These are phyloP conservation scores for Pseudonitzschia delicatissima DNA, from an alignment of 108 stramenopile species.

Conservation along the genomic window DNA sequence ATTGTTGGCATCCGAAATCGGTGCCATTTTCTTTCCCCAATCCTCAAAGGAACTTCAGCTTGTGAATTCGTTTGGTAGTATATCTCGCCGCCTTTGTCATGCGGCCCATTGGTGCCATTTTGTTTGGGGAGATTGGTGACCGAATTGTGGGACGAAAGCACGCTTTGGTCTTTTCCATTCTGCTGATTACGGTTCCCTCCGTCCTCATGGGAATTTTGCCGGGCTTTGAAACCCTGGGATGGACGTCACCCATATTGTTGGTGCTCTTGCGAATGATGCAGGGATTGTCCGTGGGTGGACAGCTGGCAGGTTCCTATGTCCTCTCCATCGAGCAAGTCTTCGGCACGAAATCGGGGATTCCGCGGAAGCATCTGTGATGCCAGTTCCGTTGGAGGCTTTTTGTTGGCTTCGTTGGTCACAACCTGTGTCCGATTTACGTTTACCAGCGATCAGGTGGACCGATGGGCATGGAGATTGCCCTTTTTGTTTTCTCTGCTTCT, in stretches of 20 bases:
- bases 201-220: constrained; percentile 86
- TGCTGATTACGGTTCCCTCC: constrained; percentile 72
- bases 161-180: constrained; percentile 63
- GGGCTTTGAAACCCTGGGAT: constrained; percentile 65
- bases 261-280: constrained; percentile 77
- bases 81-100: constrained; percentile 87
- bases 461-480: constrained; percentile 79
- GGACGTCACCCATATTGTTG: constrained; percentile 53
- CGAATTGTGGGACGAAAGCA: constrained; percentile 64
- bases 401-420: constrained; percentile 58
- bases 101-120: constrained; percentile 59
- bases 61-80: constrained; percentile 77
- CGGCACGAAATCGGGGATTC: constrained; percentile 49
- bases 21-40: constrained; percentile 70
- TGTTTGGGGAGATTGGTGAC: constrained; percentile 71
- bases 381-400: constrained; percentile 68
- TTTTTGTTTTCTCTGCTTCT: constrained; percentile 63
- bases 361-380: constrained; percentile 68
- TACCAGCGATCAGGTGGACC: constrained; percentile 55
- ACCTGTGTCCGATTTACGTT: constrained; percentile 51
- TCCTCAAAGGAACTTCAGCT: constrained; percentile 55
- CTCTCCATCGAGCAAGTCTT: constrained; percentile 64
- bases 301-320: constrained; percentile 73
- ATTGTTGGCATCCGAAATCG: constrained; percentile 73
- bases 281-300: constrained; percentile 85